These are phyloP conservation scores for Parasarocladium wereldwijsianum DNA, from an alignment of 2,329 filamentous ascomycete species.

Conservation along the genomic window DNA sequence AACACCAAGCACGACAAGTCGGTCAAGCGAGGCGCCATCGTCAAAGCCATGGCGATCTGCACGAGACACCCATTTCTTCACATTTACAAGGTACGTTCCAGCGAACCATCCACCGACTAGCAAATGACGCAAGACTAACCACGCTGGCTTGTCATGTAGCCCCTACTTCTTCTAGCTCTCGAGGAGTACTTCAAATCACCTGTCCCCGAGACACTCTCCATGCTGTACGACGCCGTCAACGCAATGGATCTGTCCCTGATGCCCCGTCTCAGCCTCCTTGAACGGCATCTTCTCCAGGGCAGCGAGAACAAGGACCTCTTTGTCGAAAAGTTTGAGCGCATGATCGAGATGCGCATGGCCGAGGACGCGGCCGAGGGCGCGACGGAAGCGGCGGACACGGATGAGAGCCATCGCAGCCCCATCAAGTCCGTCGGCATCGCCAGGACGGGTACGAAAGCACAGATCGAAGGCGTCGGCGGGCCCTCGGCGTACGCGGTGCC, in stretches of 20 bases:
- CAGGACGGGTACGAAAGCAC: constrained; percentile 46
- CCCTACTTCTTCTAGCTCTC: constrained; percentile 73
- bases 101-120: background rate
- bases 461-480: constrained; percentile 34
- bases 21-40: constrained; percentile 82
- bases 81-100: constrained; percentile 91
- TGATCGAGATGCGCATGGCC: constrained; percentile 70
- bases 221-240: constrained; percentile 86
- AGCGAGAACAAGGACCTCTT: constrained; percentile 95
- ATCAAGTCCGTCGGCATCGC: constrained; percentile 34
- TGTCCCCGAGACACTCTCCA: constrained; percentile 70
- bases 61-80: constrained; percentile 94
- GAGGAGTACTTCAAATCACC: constrained; percentile 96
- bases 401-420: constrained; percentile 33
- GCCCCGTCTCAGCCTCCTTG: constrained; percentile 70
- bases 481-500: constrained; percentile 60
- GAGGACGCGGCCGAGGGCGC: constrained; percentile 39
- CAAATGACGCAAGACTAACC: background rate
- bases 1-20: constrained; percentile 96
- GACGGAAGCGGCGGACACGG: constrained; percentile 17
- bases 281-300: constrained; percentile 73
- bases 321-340: constrained; percentile 91
- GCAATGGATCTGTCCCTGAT: constrained; percentile 92
- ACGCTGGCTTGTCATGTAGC: constrained; percentile 32
- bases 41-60: constrained; percentile 98